Evolutionary conservation across 106 monocot genomes (phyloP), one percentile per base, ranked within the genome.

Genomic region (Alisma plantagoaquatica): DNA sequence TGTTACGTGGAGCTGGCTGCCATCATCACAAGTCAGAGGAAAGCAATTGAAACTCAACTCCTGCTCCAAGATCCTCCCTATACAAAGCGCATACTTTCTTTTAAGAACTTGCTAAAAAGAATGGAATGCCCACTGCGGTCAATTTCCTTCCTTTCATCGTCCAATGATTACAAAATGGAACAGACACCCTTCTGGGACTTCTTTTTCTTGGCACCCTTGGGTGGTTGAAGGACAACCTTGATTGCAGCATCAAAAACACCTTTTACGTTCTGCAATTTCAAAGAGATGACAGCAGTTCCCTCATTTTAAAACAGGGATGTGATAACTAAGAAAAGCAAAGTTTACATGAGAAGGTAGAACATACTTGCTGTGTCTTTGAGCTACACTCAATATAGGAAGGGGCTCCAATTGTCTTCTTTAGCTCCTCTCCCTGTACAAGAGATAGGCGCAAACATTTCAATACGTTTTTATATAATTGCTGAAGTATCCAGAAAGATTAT

Each of bases 161-260:
- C 29, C 30, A 54, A 28, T 51, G 56, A 55, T 82, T 54, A 87
- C 65, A 87, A 78, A 42, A 87, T 82, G 46, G 75, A 72, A 72
- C 87, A 87, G 4, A 23, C 23, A 30, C 44, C 67, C 41, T 74
- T 86, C 43, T 77, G 77, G 35, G 64, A 41, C 56, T 77, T 81
- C 60, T 68, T 69, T 29, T 78, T 88, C 76, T 80, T 82, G 70
- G 78, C 75, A 50, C 62, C 65, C 56, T 82, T 82, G 3, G 87
- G 82, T 15, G 87, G 87, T 56, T 88, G 87, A 28, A 88, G 82
- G 41, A 82, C 87, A 18, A 82, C 82, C 52, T 82, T 88, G 26
- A 88, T 88, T 27, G 87, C 87, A 10, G 87, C 78, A 60, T 88
- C 87, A 35, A 88, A 88, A 29, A 88, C 87, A 35, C 56, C 87